These are phyloP conservation scores for Colletotrichum camelliae DNA, from an alignment of 2,329 filamentous ascomycete genomes.

Conservation along the genomic window DNA sequence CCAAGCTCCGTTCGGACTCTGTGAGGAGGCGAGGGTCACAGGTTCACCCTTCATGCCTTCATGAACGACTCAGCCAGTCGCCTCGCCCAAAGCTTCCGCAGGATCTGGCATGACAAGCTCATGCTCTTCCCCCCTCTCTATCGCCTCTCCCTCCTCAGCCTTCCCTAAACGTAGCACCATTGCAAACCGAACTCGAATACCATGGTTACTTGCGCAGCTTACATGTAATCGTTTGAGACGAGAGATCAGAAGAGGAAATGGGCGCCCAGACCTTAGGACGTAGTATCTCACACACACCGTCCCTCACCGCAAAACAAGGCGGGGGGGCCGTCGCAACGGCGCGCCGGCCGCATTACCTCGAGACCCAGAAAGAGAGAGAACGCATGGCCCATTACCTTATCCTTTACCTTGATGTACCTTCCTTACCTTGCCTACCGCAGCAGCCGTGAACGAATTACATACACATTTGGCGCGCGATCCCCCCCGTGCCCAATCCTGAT, in stretches of 20 bases:
- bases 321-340: not conserved
- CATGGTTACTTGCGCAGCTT: not conserved
- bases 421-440: not conserved
- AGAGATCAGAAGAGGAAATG: not conserved
- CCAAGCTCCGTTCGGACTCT: not conserved
- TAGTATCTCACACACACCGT: not conserved
- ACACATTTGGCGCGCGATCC: not conserved
- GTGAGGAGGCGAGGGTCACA: not conserved
- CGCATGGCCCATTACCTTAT: not conserved
- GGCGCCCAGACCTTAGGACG: not conserved
- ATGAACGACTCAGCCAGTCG: not conserved
- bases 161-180: accelerated
- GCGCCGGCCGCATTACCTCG: not conserved
- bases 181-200: not conserved
- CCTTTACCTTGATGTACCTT: not conserved
- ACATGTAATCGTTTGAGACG: not conserved
- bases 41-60: not conserved
- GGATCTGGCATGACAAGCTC: not conserved
- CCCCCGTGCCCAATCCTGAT: not conserved
- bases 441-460: not conserved
- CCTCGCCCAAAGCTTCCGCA: not conserved
- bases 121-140: not conserved
- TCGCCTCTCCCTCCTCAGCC: not conserved
- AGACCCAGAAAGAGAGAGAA: not conserved
- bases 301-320: conserved; percentile 6